These are phyloP conservation scores for Cystobasidium pallidum DNA, from an alignment of 1,284 basidiomycete genomes.

Conservation along the genomic window DNA sequence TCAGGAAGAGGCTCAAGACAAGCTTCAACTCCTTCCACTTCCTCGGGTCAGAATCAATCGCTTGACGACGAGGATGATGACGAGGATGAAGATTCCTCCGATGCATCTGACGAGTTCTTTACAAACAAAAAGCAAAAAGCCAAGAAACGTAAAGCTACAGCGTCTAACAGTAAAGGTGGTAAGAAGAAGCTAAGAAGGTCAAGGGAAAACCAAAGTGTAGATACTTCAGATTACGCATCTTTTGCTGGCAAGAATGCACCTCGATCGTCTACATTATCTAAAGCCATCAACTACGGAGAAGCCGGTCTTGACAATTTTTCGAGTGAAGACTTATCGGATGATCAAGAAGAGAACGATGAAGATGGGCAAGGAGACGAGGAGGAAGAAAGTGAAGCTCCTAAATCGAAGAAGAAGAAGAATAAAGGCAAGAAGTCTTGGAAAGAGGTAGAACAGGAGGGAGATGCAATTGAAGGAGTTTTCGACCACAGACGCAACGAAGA, in stretches of 20 bases:
- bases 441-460: slow-evolving; percentile 49
- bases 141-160: slow-evolving; percentile 32
- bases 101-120: slow-evolving; percentile 36
- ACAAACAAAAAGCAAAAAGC: slow-evolving; percentile 27
- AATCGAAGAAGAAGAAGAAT: slow-evolving; percentile 24
- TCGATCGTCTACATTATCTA: slow-evolving; percentile 12
- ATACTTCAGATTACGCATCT: slow-evolving; percentile 34
- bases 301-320: slow-evolving; percentile 24
- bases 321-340: slow-evolving; percentile 19
- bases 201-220: slow-evolving; percentile 14
- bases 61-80: slow-evolving; percentile 43
- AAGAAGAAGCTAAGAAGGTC: slow-evolving; percentile 39
- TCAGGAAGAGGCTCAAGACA: slow-evolving; percentile 11
- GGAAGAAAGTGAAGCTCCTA: slow-evolving; percentile 14
- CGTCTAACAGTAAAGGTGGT: not conserved
- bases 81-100: slow-evolving; percentile 40
- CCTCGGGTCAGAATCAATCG: slow-evolving; percentile 35
- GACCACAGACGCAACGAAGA: slow-evolving; percentile 57
- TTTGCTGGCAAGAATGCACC: slow-evolving; percentile 37
- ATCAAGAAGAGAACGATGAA: slow-evolving; percentile 14
- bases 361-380: slow-evolving; percentile 19
- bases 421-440: slow-evolving; percentile 35
- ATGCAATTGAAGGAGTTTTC: slow-evolving; percentile 58
- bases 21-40: slow-evolving; percentile 12
- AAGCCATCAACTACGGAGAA: slow-evolving; percentile 36